Evolutionary conservation across 768 basidiomycete species (phyloP).

Genomic region (Russula compacta): DNA sequence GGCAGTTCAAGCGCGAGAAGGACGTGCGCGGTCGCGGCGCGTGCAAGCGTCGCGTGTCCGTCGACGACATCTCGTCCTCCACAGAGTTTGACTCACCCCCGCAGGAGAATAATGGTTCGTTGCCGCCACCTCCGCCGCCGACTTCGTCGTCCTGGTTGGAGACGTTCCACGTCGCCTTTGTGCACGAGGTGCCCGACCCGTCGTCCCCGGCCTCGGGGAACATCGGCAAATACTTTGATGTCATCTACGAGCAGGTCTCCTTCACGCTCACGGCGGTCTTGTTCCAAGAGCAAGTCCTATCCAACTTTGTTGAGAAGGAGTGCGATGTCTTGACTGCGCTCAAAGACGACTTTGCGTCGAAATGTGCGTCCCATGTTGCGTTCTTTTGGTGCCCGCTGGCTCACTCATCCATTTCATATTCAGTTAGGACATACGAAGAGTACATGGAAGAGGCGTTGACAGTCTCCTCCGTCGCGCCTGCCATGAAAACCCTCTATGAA

Average conservation of each 20-base stretch:
- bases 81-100: slow-evolving; percentile 25
- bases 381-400: not conserved
- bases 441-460: slow-evolving; percentile 52
- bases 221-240: slow-evolving; percentile 71
- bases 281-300: slow-evolving; percentile 82
- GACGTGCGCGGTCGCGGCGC: slow-evolving; percentile 44
- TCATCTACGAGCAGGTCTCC: slow-evolving; percentile 80
- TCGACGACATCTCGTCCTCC: slow-evolving; percentile 25
- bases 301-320: slow-evolving; percentile 78
- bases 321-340: slow-evolving; percentile 61
- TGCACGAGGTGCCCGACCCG: slow-evolving; percentile 84
- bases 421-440: slow-evolving; percentile 51
- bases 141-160: slow-evolving; percentile 46
- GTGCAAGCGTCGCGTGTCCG: slow-evolving; percentile 32
- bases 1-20: slow-evolving; percentile 67
- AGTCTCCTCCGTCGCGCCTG: slow-evolving; percentile 60
- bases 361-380: slow-evolving; percentile 36
- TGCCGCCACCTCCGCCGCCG: not conserved
- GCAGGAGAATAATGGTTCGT: not conserved
- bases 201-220: slow-evolving; percentile 76
- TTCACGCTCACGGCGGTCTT: slow-evolving; percentile 89
- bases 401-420: not conserved
- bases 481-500: slow-evolving; percentile 75
- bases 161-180: slow-evolving; percentile 79
- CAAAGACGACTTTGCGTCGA: slow-evolving; percentile 59